A percentile compares a stretch with the other conserved stretches of the same genome.
Conservation (phyloP, 139 green algal genomes). For the Closterium sp. region DNA sequence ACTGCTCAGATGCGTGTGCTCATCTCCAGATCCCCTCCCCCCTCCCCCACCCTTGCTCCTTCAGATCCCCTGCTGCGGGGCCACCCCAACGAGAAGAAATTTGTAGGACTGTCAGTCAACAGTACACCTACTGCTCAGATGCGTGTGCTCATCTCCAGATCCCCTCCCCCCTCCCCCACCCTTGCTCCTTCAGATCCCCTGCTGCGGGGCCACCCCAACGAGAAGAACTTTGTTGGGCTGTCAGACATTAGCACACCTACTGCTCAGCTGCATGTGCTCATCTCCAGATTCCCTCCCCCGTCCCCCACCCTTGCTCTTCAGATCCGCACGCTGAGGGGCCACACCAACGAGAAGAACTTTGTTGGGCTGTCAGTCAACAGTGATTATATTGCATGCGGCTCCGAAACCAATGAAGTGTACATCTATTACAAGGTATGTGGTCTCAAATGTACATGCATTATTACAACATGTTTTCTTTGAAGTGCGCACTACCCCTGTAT, state of each 20-base stretch:
- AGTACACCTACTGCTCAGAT: conserved; percentile 74
- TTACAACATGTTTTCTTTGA: background rate
- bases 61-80: conserved; percentile 55
- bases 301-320: background rate
- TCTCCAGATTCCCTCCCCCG: background rate
- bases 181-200: conserved; percentile 27
- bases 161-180: background rate
- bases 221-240: conserved; percentile 94
- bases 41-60: background rate
- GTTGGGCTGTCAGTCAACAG: conserved; percentile 76
- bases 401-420: conserved; percentile 73
- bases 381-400: conserved; percentile 80
- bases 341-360: conserved; percentile 93
- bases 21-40: background rate
- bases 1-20: too few relatives aligned
- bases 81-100: conserved; percentile 91
- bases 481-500: background rate
- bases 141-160: background rate
- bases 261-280: too few relatives aligned
- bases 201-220: conserved; percentile 77
- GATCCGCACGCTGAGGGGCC: conserved; percentile 59
- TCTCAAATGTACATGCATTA: too few relatives aligned
- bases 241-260: conserved; percentile 67
- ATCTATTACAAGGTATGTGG: conserved; percentile 67
- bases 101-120: conserved; percentile 79